Evolutionary conservation across 352 stramenopile genomes (phyloP).

Genomic region (Poterioochromonas sp.): DNA sequence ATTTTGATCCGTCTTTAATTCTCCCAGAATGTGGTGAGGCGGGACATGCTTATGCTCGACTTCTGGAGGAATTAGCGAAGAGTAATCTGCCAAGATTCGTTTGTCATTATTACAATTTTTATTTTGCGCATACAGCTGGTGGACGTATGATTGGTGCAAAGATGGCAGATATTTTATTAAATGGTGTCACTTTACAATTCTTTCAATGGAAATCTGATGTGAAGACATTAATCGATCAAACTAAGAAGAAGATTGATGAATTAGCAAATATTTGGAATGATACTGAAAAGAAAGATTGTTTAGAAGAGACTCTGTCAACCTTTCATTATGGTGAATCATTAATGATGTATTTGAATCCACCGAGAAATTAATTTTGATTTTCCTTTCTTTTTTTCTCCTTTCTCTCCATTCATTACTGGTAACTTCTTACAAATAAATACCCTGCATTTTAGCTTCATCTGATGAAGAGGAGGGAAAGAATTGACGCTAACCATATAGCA

Average conservation of each 20-base stretch:
- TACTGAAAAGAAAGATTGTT: slow-evolving; percentile 42
- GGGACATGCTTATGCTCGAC: slow-evolving; percentile 34
- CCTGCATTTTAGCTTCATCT: too few relatives aligned
- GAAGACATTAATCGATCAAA: slow-evolving; percentile 36
- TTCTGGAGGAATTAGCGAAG: slow-evolving; percentile 37
- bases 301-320: slow-evolving; percentile 39
- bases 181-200: slow-evolving; percentile 59
- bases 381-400: too few relatives aligned
- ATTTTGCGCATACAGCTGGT: slow-evolving; percentile 64
- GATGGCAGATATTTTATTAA: slow-evolving; percentile 46
- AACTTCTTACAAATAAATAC: too few relatives aligned
- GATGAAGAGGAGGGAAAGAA: too few relatives aligned
- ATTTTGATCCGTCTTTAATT: slow-evolving; percentile 18
- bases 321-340: slow-evolving; percentile 44
- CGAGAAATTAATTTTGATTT: neutral
- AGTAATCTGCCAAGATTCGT: slow-evolving; percentile 56
- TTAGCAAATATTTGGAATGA: slow-evolving; percentile 40
- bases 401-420: too few relatives aligned
- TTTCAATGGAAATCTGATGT: slow-evolving; percentile 52
- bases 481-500: too few relatives aligned
- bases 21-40: neutral
- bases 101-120: slow-evolving; percentile 70
- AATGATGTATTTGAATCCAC: neutral
- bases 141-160: slow-evolving; percentile 37
- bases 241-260: slow-evolving; percentile 39